phyloP scores from a whole-genome alignment of 306 rosid species.

The Cotoneaster glaucophyllus region DNA sequence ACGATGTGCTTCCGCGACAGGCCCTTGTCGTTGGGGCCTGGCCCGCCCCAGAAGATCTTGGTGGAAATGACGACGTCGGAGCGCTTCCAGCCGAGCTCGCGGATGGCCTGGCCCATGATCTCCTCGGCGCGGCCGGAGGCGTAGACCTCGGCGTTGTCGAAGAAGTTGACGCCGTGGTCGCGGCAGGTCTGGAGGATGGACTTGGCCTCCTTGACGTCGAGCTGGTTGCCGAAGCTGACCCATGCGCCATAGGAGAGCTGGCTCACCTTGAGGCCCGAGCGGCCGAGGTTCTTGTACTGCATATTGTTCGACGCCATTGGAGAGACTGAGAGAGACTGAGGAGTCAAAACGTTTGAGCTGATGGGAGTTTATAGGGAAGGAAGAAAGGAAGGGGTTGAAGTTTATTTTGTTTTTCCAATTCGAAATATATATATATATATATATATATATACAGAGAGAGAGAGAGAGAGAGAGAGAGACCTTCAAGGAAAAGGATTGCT shows the following conservation, averaged over 20 bases:
- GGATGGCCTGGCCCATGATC: conserved; percentile 96
- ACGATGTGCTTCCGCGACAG: conserved; percentile 80
- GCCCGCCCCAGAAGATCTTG: conserved; percentile 98
- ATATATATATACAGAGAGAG: no score
- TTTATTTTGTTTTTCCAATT: background rate
- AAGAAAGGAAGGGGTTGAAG: background rate
- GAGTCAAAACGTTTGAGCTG: background rate
- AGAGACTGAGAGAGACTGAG: background rate
- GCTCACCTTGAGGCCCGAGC: conserved; percentile 87
- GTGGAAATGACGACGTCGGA: conserved; percentile 92
- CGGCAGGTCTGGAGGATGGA: conserved; percentile 88
- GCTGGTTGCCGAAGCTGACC: conserved; percentile 97
- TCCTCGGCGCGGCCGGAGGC: conserved; percentile 96
- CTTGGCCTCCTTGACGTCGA: conserved; percentile 92
- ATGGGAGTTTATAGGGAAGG: background rate
- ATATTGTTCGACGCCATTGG: conserved; percentile 18
- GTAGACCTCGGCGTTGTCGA: conserved; percentile 99
- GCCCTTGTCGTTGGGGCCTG: conserved; percentile 94
- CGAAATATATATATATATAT: no score
- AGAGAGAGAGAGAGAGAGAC: no score
- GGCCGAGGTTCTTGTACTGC: conserved; percentile 89
- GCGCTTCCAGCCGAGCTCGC: conserved; percentile 88
- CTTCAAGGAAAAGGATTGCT: no score
- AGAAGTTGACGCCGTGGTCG: conserved; percentile 91
- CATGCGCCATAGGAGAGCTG: conserved; percentile 90